Evolutionary conservation across 2,329 filamentous ascomycete species (phyloP).

Genomic region (Phialophora verrucosa): DNA sequence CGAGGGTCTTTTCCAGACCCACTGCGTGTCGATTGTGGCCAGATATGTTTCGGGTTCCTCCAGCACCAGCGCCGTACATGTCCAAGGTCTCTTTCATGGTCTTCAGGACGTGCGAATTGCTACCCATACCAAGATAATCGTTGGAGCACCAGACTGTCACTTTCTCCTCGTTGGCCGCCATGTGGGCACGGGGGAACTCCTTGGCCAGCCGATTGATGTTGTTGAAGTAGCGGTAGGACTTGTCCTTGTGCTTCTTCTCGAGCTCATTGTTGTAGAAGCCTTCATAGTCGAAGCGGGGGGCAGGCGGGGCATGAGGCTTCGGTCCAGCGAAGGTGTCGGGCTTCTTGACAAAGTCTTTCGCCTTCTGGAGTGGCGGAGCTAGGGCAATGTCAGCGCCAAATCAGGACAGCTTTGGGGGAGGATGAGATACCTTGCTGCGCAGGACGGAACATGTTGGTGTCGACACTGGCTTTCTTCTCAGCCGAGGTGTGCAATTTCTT

Average conservation of each 20-base stretch:
- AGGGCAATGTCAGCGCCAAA: slow-evolving; percentile 13
- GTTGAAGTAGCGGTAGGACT: slow-evolving; percentile 99
- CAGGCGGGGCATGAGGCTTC: slow-evolving; percentile 56
- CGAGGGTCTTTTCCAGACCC: slow-evolving; percentile 77
- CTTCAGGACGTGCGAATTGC: slow-evolving; percentile 83
- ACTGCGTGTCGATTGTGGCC: slow-evolving; percentile 97
- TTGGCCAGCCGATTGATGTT: slow-evolving; percentile 98
- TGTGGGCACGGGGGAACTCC: slow-evolving; percentile 94
- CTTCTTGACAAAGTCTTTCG: slow-evolving; percentile 26
- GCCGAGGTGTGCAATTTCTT: slow-evolving; percentile 76
- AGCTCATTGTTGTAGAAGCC: slow-evolving; percentile 85
- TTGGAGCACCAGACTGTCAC: slow-evolving; percentile 99
- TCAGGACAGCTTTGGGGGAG: background rate
- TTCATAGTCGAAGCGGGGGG: slow-evolving; percentile 82
- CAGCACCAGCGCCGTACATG: slow-evolving; percentile 91
- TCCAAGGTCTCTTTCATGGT: slow-evolving; percentile 95
- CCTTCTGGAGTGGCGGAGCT: slow-evolving; percentile 34
- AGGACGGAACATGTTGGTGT: slow-evolving; percentile 58
- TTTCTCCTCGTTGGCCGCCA: slow-evolving; percentile 77
- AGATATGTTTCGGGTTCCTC: slow-evolving; percentile 96
- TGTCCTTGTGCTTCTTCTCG: slow-evolving; percentile 99
- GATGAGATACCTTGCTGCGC: slow-evolving; percentile 56
- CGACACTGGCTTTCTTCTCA: slow-evolving; percentile 78
- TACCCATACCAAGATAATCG: slow-evolving; percentile 97
- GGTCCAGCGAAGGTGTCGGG: slow-evolving; percentile 46